phyloP scores from a whole-genome alignment of 257 asterid genomes.

The Phtheirospermum japonicum region DNA sequence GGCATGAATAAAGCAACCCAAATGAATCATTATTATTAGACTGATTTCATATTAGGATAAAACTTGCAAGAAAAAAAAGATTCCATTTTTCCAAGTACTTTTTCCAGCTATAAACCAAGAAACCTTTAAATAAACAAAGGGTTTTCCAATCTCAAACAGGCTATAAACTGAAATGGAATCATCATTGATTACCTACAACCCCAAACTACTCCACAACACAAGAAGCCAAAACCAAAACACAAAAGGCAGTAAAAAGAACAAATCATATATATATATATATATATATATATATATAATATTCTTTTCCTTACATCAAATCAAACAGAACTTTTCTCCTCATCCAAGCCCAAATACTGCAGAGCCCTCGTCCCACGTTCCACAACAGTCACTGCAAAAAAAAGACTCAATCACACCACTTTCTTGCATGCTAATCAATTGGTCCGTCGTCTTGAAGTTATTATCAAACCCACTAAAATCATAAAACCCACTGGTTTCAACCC shows the following conservation, averaged over 20 bases:
- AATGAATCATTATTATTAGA: background rate
- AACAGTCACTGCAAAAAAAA: conserved; percentile 63
- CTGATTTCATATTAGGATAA: background rate
- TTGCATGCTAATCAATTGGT: too few species aligned
- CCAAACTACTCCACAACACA: too few species aligned
- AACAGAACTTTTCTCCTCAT: conserved; percentile 61
- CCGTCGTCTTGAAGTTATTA: too few species aligned
- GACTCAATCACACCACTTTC: too few species aligned
- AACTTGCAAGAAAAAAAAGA: background rate
- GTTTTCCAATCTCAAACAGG: background rate
- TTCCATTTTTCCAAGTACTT: background rate
- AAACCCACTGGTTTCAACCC: too few species aligned
- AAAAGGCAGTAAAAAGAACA: background rate
- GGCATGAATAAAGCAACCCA: too few species aligned
- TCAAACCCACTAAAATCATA: too few species aligned
- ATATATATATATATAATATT: background rate
- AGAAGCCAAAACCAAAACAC: background rate
- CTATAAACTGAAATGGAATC: background rate
- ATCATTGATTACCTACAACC: background rate
- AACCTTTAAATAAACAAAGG: background rate
- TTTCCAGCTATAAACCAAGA: background rate
- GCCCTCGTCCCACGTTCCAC: conserved; percentile 92
- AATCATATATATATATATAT: too few species aligned
- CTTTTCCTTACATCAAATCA: conserved; percentile 54
- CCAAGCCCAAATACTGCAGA: conserved; percentile 81